Evolutionary conservation across 2,329 filamentous ascomycete genomes (phyloP).

Genomic region (Beauveria brongniartii): DNA sequence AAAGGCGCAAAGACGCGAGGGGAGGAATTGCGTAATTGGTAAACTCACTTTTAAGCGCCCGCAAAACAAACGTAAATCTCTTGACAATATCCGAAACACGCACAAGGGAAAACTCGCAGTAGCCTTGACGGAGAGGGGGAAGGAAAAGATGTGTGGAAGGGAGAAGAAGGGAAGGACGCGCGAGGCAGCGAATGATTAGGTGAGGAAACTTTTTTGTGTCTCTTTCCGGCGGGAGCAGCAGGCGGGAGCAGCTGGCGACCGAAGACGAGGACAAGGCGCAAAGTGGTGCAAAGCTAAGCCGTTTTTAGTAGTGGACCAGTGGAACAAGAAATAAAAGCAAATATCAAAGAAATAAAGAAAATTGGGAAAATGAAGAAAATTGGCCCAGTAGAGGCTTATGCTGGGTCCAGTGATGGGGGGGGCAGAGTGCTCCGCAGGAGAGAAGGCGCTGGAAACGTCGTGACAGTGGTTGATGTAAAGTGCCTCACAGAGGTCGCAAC

Average conservation of each 20-base stretch:
- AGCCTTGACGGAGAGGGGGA: slow-evolving; percentile 26
- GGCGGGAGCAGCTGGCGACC: background rate
- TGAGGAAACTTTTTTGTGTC: slow-evolving; percentile 27
- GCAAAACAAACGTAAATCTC: slow-evolving; percentile 39
- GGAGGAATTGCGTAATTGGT: background rate
- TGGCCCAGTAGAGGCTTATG: background rate
- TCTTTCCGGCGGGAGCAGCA: slow-evolving; percentile 8
- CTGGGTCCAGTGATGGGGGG: background rate
- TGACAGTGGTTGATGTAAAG: background rate
- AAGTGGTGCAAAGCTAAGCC: background rate
- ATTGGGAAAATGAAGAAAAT: background rate
- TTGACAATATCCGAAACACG: slow-evolving; percentile 37
- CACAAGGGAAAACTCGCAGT: slow-evolving; percentile 39
- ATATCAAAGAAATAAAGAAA: background rate
- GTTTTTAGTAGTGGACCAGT: background rate
- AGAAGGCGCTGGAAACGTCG: background rate
- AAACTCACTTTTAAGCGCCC: slow-evolving; percentile 48
- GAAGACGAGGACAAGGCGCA: background rate
- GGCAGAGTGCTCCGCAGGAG: background rate
- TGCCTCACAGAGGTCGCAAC: background rate
- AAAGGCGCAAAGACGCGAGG: background rate
- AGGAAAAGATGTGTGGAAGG: slow-evolving; percentile 21
- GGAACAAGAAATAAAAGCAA: background rate
- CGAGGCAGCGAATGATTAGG: slow-evolving; percentile 7
- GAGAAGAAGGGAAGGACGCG: slow-evolving; percentile 7